Percentiles rank a stretch among this genome's conserved stretches.
phyloP scores from a whole-genome alignment of 495 filamentous ascomycete genomes.

The Cercophora newfieldiana region DNA sequence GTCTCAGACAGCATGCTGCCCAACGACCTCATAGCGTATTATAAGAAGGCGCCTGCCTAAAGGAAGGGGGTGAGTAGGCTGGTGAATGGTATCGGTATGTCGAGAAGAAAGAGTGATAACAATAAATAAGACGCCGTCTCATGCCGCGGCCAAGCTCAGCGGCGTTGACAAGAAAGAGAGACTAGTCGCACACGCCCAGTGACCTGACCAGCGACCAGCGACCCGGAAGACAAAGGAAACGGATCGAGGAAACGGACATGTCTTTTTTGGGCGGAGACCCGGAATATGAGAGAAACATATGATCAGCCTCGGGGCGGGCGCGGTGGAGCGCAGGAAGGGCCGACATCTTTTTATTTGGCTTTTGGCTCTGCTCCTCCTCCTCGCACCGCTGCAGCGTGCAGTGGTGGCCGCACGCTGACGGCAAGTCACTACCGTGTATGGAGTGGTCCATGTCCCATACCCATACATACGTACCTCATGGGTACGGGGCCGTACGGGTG shows the following conservation, averaged over 20 bases:
- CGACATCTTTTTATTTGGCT: constrained; percentile 26
- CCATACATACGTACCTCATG: not conserved
- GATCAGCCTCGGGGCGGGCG: constrained; percentile 2
- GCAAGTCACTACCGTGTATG: not conserved
- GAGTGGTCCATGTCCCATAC: too few species aligned
- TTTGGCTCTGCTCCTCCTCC: constrained; percentile 5
- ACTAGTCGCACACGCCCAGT: not conserved
- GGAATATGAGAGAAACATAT: not conserved
- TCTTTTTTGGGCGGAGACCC: not conserved
- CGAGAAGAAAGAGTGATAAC: constrained; percentile 11
- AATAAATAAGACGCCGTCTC: constrained; percentile 14
- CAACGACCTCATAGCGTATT: constrained; percentile 36
- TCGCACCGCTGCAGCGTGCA: too few species aligned
- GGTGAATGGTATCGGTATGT: not conserved
- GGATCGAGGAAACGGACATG: constrained; percentile 7
- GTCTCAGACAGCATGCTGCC: constrained; percentile 43
- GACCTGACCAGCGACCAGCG: constrained; percentile 36
- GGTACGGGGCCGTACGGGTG: constrained; percentile 21
- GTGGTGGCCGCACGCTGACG: not conserved
- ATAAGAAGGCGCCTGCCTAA: too few species aligned
- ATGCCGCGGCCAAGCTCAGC: constrained; percentile 14
- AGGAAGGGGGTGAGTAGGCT: constrained; percentile 10
- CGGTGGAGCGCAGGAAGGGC: constrained; percentile 8
- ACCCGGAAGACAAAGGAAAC: constrained; percentile 9
- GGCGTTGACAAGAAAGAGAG: not conserved